Evolutionary conservation across 2,329 filamentous ascomycete genomes (phyloP).

Genomic region (Arthrobotrys iridis): DNA sequence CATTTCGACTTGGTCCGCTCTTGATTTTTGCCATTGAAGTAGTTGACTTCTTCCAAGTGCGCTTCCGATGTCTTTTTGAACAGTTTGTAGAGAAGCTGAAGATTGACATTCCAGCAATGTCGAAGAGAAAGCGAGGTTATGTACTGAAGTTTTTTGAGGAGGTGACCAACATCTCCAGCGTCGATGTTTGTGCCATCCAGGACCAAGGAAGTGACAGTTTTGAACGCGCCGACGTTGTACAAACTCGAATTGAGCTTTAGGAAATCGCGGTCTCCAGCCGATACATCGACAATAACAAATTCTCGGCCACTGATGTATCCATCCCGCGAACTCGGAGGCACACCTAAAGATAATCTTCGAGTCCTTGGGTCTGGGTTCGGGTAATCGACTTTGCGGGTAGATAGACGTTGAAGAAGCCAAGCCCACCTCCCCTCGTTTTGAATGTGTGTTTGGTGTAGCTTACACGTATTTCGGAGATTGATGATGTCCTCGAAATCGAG

Average conservation of each 20-base stretch:
- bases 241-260: constrained; percentile 25
- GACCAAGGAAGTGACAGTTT: constrained; percentile 32
- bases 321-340: constrained; percentile 26
- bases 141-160: constrained; percentile 39
- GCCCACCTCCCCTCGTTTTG: constrained; percentile 36
- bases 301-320: constrained; percentile 27
- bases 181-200: constrained; percentile 46
- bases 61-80: constrained; percentile 49
- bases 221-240: constrained; percentile 9
- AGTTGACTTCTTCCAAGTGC: constrained; percentile 45
- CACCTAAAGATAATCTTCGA: constrained; percentile 18
- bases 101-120: constrained; percentile 50
- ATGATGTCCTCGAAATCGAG: constrained; percentile 51
- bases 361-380: constrained; percentile 15
- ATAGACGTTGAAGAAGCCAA: constrained; percentile 42
- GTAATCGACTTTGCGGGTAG: constrained; percentile 33
- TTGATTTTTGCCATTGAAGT: constrained; percentile 31
- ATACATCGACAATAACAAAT: constrained; percentile 44
- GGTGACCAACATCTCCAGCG: constrained; percentile 44
- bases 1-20: constrained; percentile 11
- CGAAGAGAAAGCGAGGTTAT: constrained; percentile 30
- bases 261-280: constrained; percentile 38
- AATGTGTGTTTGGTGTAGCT: constrained; percentile 23
- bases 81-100: constrained; percentile 45
- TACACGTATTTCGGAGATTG: constrained; percentile 39